phyloP scores from a whole-genome alignment of 192 early-diverging fungal species.

The Funneliformis geosporum region DNA sequence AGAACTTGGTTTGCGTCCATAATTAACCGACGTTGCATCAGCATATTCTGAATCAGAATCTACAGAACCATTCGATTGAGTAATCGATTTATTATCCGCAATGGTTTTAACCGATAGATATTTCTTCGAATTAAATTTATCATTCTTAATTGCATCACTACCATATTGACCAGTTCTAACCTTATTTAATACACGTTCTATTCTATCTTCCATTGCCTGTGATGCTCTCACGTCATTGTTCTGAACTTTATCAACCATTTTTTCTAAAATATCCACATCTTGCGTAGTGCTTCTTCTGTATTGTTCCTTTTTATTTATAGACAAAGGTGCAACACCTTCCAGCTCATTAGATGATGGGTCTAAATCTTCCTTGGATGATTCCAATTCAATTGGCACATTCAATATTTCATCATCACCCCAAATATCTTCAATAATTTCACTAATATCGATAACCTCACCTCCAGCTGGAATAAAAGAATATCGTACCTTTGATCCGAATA shows the following conservation, averaged over 20 bases:
- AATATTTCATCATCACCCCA: slow-evolving; percentile 40
- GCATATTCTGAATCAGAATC: neutral
- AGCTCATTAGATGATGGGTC: neutral
- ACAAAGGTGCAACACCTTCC: neutral
- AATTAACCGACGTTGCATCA: neutral
- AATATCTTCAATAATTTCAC: slow-evolving; percentile 49
- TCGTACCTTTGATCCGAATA: slow-evolving; percentile 45
- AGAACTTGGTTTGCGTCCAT: neutral
- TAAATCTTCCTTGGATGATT: neutral
- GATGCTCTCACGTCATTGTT: neutral
- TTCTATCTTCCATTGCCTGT: slow-evolving; percentile 27
- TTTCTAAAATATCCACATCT: slow-evolving; percentile 27
- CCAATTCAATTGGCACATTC: neutral
- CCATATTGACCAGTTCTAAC: slow-evolving; percentile 22
- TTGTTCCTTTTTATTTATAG: neutral
- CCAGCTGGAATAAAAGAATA: slow-evolving; percentile 47
- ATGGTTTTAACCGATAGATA: neutral
- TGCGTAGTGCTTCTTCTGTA: slow-evolving; percentile 16
- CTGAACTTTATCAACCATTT: slow-evolving; percentile 4
- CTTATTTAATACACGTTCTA: slow-evolving; percentile 24
- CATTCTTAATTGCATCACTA: neutral
- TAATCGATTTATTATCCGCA: neutral
- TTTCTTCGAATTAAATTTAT: neutral
- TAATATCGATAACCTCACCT: slow-evolving; percentile 48
- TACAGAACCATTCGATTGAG: neutral